Evolutionary conservation across 768 basidiomycete species (phyloP), one percentile per base, ranked within the genome.

Genomic region (Thelephora aurantiotincta): DNA sequence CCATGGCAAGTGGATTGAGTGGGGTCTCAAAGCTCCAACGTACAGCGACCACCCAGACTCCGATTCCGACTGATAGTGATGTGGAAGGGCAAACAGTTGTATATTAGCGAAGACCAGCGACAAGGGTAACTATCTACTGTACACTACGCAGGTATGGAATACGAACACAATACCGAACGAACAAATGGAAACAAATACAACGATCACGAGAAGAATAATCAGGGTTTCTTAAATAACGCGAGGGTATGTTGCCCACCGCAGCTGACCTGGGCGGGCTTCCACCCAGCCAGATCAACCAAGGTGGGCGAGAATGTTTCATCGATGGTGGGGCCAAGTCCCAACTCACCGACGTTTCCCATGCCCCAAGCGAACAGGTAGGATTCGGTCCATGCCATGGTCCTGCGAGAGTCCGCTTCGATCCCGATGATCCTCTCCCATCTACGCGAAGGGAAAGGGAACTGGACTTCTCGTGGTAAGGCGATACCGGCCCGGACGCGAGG

Each of bases 221-320:
- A 16, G 59, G 79, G 82, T 58, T 77, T 81, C 56, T 78, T 74
- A 61, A 86, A 75, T 48, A 86, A 63, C 33, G 78, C 84, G 14
- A 87, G 57, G 1, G 82, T 78, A 57, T 88, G 85, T 57, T 88
- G 86, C 3, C 85, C 85, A 33, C 85, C 85, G 59, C 84, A 87
- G 1, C 80, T 72, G 33, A 78, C 80, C 19, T 72, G 68, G 19
- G 75, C 58, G 14, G 84, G 79, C 37, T 72, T 71, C 81, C 80
- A 84, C 11, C 84, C 85, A 55, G 80, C 78, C 59, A 72, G 75
- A 18, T 87, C 85, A 38, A 87, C 72, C 14, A 73, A 66, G 35
- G 65, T 75, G 0, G 85, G 85, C 9, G 76, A 82, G 54, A 65
- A 66, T 16, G 79, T 76, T 53, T 78, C 76, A 47, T 75, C 75